Evolutionary conservation across 768 basidiomycete species (phyloP).

Genomic region (Lentinula sp.): DNA sequence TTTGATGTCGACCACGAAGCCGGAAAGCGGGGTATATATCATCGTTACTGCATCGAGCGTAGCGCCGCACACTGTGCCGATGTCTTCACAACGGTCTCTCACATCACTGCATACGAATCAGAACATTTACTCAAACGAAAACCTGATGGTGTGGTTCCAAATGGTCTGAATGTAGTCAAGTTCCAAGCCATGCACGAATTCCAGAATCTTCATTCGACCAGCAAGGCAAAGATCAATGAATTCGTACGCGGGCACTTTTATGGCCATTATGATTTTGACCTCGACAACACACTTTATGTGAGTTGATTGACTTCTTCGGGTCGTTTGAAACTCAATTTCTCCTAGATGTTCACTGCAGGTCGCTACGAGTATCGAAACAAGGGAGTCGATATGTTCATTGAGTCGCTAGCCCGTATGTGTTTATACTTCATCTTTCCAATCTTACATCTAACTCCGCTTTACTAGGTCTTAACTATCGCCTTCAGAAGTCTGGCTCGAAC

Average conservation of each 20-base stretch:
- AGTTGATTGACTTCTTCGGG: conserved; percentile 18
- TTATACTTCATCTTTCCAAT: neutral
- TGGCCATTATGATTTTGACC: conserved; percentile 93
- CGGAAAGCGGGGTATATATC: conserved; percentile 98
- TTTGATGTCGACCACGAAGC: conserved; percentile 99
- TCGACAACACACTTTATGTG: conserved; percentile 86
- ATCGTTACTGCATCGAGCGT: conserved; percentile 95
- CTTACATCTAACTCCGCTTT: neutral
- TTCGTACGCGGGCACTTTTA: conserved; percentile 98
- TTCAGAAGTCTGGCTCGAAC: conserved; percentile 53
- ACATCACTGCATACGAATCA: conserved; percentile 96
- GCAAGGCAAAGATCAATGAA: conserved; percentile 98
- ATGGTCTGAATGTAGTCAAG: conserved; percentile 97
- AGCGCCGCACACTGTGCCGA: conserved; percentile 93
- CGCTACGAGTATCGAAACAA: conserved; percentile 99
- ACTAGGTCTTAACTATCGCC: conserved; percentile 42
- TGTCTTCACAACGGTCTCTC: conserved; percentile 96
- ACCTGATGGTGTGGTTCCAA: conserved; percentile 94
- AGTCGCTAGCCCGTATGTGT: conserved; percentile 78
- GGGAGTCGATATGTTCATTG: conserved; percentile 99
- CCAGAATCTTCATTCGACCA: conserved; percentile 87
- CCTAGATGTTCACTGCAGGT: conserved; percentile 96
- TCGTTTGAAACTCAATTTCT: neutral
- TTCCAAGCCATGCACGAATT: conserved; percentile 99
- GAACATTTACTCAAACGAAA: conserved; percentile 97